Conservation (phyloP, 345 rosid species). For the Moricandia arvensis region DNA sequence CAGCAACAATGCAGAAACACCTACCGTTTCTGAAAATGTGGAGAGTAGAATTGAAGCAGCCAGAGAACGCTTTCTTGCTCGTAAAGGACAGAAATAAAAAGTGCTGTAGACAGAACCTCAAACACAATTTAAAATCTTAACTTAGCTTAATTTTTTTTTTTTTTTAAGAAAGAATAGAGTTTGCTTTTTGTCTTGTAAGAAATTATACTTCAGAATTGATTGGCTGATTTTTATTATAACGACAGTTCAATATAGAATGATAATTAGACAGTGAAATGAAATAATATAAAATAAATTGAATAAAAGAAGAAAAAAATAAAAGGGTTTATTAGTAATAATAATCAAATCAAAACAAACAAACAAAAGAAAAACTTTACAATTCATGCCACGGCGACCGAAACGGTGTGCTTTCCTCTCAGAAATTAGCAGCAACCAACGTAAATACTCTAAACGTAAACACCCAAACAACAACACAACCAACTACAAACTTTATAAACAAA, state of each 20-base stretch:
- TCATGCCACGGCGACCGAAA: conserved; percentile 29
- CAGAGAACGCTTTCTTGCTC: conserved; percentile 85
- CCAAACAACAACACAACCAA: conserved; percentile 6
- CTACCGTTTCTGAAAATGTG: conserved; percentile 39
- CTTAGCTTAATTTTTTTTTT: not conserved
- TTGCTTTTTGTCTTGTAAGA: not conserved
- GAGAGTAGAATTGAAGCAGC: conserved; percentile 77
- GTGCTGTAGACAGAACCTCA: not conserved
- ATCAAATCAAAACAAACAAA: conserved; percentile 6
- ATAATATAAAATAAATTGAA: too few relatives aligned
- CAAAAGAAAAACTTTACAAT: conserved; percentile 36
- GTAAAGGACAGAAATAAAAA: conserved; percentile 60
- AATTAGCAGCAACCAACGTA: conserved; percentile 23
- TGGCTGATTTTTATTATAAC: not conserved
- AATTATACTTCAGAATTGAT: not conserved
- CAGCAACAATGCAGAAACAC: conserved; percentile 18
- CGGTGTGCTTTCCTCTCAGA: conserved; percentile 29
- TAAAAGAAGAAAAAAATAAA: not conserved
- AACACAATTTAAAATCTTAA: not conserved
- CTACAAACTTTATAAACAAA: conserved; percentile 27
- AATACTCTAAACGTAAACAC: conserved; percentile 1
- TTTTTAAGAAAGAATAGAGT: not conserved
- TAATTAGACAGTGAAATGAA: not conserved
- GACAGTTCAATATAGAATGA: not conserved
- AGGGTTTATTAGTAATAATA: too few relatives aligned